Evolutionary conservation across 1,284 basidiomycete genomes (phyloP).

Genomic region (Ceratobasidium sp.): DNA sequence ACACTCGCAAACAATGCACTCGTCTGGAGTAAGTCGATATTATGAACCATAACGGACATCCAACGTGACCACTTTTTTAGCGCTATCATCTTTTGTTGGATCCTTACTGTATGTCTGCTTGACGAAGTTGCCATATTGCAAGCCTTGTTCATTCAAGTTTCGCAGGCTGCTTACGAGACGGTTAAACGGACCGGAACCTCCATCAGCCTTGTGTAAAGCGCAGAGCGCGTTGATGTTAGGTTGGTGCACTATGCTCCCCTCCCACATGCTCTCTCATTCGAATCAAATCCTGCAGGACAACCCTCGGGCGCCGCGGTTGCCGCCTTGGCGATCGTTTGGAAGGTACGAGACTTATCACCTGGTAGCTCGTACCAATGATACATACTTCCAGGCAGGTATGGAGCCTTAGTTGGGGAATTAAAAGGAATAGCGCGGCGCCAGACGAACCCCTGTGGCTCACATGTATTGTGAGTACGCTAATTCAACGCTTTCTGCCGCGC

Average conservation of each 20-base stretch:
- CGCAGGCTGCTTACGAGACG: slow-evolving; percentile 2
- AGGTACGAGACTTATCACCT: neutral
- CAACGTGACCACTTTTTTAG: neutral
- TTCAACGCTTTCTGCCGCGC: neutral
- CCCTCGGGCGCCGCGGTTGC: neutral
- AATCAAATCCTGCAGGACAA: neutral
- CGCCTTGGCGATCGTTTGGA: slow-evolving; percentile 15
- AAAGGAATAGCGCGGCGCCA: neutral
- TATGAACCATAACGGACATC: neutral
- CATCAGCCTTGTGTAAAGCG: neutral
- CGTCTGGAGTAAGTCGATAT: slow-evolving; percentile 6
- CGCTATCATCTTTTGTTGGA: neutral
- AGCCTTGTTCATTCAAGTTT: neutral
- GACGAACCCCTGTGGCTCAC: slow-evolving; percentile 10
- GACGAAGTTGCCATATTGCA: neutral
- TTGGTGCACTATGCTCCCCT: neutral
- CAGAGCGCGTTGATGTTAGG: slow-evolving; percentile 15
- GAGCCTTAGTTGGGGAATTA: slow-evolving; percentile 18
- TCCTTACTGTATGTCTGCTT: neutral
- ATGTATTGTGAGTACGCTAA: neutral
- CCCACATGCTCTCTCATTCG: neutral
- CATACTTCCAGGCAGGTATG: neutral
- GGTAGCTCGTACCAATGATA: neutral
- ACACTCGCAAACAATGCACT: slow-evolving; percentile 17
- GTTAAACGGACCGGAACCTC: slow-evolving; percentile 18